These are phyloP conservation scores for Lecanoromycetidae sp. DNA, from an alignment of 2,329 filamentous ascomycete species.

Conservation along the genomic window DNA sequence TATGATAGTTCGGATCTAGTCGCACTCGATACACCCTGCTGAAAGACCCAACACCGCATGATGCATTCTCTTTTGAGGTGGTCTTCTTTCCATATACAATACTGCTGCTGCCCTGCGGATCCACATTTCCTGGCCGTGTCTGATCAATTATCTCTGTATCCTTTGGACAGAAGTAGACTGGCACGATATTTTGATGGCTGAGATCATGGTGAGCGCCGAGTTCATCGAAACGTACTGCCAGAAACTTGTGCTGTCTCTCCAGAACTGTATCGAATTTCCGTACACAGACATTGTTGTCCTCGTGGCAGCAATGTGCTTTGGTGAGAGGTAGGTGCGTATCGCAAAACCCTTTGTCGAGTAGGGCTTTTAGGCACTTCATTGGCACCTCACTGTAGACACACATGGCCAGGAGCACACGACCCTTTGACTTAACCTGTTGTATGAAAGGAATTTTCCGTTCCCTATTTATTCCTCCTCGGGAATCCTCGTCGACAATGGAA, in stretches of 20 bases:
- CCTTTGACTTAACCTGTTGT: neutral
- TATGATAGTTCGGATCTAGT: conserved; percentile 7
- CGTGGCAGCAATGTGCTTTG: neutral
- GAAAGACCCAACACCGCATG: neutral
- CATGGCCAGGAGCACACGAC: neutral
- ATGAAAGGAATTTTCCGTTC: neutral
- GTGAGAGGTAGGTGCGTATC: neutral
- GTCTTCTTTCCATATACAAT: neutral
- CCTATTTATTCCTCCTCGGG: neutral
- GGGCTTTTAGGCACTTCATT: conserved; percentile 9
- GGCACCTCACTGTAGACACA: neutral
- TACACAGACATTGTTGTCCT: neutral
- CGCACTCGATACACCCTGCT: conserved; percentile 8
- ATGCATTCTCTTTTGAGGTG: neutral
- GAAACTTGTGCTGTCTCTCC: neutral
- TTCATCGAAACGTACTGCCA: neutral
- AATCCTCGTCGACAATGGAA: conserved; percentile 2
- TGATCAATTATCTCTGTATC: neutral
- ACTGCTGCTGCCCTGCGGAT: neutral
- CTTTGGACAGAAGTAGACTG: conserved; percentile 2
- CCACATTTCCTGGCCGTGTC: too few relatives aligned
- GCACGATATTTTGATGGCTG: neutral
- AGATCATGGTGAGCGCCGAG: conserved; percentile 1
- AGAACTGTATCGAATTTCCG: neutral
- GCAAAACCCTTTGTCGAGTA: neutral